Percentiles rank a stretch among this genome's conserved stretches.
These are phyloP conservation scores for Beauveria pseudobassiana DNA, from an alignment of 2,329 filamentous ascomycete species.

Conservation along the genomic window DNA sequence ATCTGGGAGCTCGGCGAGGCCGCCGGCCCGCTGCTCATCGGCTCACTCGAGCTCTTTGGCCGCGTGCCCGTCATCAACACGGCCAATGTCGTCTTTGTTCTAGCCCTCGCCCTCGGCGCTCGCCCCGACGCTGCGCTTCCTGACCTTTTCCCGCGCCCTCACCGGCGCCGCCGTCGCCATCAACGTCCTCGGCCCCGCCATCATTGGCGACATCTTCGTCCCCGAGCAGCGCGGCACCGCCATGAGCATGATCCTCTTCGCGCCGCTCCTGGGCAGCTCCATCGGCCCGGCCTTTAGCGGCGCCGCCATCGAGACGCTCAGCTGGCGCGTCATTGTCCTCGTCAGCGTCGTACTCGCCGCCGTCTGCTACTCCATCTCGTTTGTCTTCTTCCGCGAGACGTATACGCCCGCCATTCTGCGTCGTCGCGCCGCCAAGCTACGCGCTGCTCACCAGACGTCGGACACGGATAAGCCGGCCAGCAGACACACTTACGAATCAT, in stretches of 20 bases:
- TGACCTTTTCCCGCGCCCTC: constrained; percentile 47
- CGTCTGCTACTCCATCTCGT: constrained; percentile 41
- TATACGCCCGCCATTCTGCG: constrained; percentile 48
- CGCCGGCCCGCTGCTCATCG: constrained; percentile 52
- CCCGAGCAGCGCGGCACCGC: constrained; percentile 49
- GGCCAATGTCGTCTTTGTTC: constrained; percentile 44
- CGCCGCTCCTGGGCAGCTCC: constrained; percentile 50
- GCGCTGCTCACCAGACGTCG: neutral
- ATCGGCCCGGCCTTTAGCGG: constrained; percentile 49
- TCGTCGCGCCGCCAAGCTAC: constrained; percentile 26
- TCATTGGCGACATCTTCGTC: constrained; percentile 56
- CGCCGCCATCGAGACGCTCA: constrained; percentile 43
- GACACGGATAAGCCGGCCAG: neutral
- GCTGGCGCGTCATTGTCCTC: constrained; percentile 48
- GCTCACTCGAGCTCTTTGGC: constrained; percentile 54
- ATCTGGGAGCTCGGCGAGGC: constrained; percentile 63
- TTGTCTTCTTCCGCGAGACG: constrained; percentile 50
- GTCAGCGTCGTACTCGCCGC: constrained; percentile 40
- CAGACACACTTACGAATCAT: neutral
- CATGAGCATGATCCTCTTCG: constrained; percentile 50
- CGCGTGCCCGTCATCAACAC: constrained; percentile 47
- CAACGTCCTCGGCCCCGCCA: constrained; percentile 55
- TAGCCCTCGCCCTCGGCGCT: constrained; percentile 42
- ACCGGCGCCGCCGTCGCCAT: constrained; percentile 57
- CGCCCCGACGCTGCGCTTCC: constrained; percentile 34